Evolutionary conservation across 1,284 basidiomycete genomes (phyloP), one percentile per base, ranked within the genome.

Genomic region (Rhodotorula sp.): DNA sequence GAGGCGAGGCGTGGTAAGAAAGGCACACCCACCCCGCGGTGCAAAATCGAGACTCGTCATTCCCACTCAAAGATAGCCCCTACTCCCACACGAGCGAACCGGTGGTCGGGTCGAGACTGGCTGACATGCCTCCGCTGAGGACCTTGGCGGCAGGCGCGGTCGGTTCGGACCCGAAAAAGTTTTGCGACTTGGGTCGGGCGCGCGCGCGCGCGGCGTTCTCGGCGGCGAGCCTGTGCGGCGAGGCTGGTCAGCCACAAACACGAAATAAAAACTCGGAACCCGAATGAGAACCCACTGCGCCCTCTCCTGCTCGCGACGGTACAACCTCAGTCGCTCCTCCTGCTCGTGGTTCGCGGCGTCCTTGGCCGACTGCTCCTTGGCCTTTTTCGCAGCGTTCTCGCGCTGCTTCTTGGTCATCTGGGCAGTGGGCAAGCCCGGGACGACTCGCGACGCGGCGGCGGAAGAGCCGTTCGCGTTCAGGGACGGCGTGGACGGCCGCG

Each of bases 361-460:
- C 59, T 72, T 72, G 15, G 47, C 34, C 18, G 63, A 63, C 23
- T 67, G 64, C 49, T 61, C 61, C 60, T 72, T 72, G 12, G 63
- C 62, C 58, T 68, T 69, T 55, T 68, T 69, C 14, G 60, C 56
- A 23, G 64, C 63, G 64, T 75, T 75, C 64, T 75, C 70, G 60
- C 66, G 62, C 57, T 72, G 68, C 66, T 72, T 72, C 61, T 72
- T 72, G 12, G 70, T 72, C 16, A 70, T 58, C 21, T 21, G 12
- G 21, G 62, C 55, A 2, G 64, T 21, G 19, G 71, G 55, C 23
- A 72, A 19, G 31, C 70, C 73, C 15, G 71, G 68, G 10, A 75
- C 52, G 43, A 62, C n/a, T 15, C 66, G 62, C 3, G 57, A 43
- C 1, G 65, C 60, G 15, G 63, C 55, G 28, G 62, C 50, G 14